phyloP scores from a whole-genome alignment of 208 protist species.

The Trichomonas vaginalis region DNA sequence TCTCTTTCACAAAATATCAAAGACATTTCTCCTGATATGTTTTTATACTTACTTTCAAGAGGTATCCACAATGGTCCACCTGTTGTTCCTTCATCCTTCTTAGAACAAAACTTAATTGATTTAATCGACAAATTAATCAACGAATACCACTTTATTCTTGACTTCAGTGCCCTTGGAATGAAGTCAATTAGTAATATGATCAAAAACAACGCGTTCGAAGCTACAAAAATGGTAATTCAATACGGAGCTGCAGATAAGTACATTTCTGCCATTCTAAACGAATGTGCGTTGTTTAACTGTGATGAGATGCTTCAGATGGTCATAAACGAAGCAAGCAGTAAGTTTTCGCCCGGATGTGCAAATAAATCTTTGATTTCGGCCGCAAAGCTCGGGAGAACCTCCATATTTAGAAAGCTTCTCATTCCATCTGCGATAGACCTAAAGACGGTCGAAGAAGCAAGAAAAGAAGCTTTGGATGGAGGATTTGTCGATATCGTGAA shows the following conservation, averaged over 20 bases:
- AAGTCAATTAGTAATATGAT: not conserved
- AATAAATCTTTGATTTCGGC: not conserved
- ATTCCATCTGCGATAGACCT: not conserved
- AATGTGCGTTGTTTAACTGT: not conserved
- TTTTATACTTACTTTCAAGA: not conserved
- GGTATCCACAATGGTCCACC: not conserved
- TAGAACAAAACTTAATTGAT: not conserved
- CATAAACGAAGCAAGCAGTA: not conserved
- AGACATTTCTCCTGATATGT: not conserved
- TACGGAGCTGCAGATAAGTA: not conserved
- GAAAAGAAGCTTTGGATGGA: not conserved
- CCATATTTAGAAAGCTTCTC: not conserved
- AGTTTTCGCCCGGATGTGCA: not conserved
- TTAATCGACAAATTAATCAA: not conserved
- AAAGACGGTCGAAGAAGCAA: not conserved
- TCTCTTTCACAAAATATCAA: not conserved
- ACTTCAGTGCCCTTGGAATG: not conserved
- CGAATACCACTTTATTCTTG: not conserved
- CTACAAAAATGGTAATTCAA: not conserved
- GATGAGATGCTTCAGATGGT: not conserved
- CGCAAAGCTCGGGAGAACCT: not conserved
- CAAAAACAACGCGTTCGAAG: not conserved
- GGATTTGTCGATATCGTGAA: not conserved
- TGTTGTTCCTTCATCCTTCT: not conserved
- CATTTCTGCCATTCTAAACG: not conserved